phyloP scores from a whole-genome alignment of 1,284 basidiomycete genomes.

The Taiwanofungus camphoratus region DNA sequence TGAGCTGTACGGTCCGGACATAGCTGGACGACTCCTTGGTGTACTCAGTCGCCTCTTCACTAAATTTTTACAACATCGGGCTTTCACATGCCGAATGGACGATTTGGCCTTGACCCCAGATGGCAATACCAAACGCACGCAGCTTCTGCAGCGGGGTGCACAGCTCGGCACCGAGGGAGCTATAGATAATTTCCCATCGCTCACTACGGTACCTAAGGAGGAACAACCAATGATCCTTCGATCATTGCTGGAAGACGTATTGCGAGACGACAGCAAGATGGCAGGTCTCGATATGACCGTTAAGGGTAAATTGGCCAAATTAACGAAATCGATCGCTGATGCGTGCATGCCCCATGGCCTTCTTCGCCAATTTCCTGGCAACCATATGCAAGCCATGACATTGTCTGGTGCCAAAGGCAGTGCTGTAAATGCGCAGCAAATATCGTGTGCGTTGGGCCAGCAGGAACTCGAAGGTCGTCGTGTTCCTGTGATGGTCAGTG shows the following conservation, averaged over 20 bases:
- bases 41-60: constrained; percentile 94
- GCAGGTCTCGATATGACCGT: constrained; percentile 92
- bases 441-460: constrained; percentile 95
- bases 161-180: constrained; percentile 84
- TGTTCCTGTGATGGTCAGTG: constrained; percentile 98
- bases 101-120: constrained; percentile 86
- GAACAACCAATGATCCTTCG: constrained; percentile 51
- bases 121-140: constrained; percentile 70
- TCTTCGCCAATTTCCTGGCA: constrained; percentile 91
- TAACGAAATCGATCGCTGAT: constrained; percentile 89
- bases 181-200: constrained; percentile 82
- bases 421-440: constrained; percentile 96
- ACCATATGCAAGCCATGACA: constrained; percentile 99
- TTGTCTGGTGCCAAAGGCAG: constrained; percentile 98
- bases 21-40: constrained; percentile 88
- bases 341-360: constrained; percentile 88
- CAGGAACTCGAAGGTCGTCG: constrained; percentile 98
- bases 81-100: constrained; percentile 99
- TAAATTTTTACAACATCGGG: constrained; percentile 94
- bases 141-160: constrained; percentile 65
- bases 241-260: constrained; percentile 82
- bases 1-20: constrained; percentile 92
- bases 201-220: constrained; percentile 41
- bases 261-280: constrained; percentile 98
- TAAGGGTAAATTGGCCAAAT: constrained; percentile 78